These are phyloP conservation scores for Physaria fendleri DNA, from an alignment of 345 rosid genomes.

Conservation along the genomic window DNA sequence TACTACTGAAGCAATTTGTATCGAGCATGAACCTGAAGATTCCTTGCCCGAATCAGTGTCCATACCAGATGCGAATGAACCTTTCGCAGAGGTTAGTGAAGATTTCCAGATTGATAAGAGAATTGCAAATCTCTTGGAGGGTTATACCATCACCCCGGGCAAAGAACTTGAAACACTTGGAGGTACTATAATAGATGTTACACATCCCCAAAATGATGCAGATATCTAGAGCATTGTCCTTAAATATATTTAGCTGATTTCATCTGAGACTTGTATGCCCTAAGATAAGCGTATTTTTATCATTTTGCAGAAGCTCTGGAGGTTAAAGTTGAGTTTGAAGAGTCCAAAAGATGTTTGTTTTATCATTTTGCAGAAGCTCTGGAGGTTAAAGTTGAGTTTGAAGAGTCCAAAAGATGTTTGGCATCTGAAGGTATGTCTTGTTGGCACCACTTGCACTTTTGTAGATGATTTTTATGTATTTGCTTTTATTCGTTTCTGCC, in stretches of 20 bases:
- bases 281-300: constrained; percentile 13
- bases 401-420: constrained; percentile 41
- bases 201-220: not conserved
- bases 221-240: not conserved
- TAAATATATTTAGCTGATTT: constrained; percentile 3
- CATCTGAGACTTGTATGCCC: constrained; percentile 7
- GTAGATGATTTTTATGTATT: constrained; percentile 1
- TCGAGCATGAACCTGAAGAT: constrained; percentile 36
- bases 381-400: constrained; percentile 52
- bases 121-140: constrained; percentile 67
- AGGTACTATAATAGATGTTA: constrained; percentile 45
- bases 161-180: constrained; percentile 73
- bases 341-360: constrained; percentile 43
- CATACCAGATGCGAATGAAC: constrained; percentile 21
- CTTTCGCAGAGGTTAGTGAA: constrained; percentile 34
- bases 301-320: constrained; percentile 64
- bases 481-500: constrained; percentile 10
- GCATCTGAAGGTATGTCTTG: constrained; percentile 50
- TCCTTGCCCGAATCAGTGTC: constrained; percentile 23
- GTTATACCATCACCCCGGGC: constrained; percentile 58
- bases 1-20: constrained; percentile 31
- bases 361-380: constrained; percentile 73
- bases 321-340: constrained; percentile 45
- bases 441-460: constrained; percentile 15
- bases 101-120: constrained; percentile 69